Base-by-base conservation (phyloP, 2,329 filamentous ascomycete species). In the Chrysoporthe puriensis region DNA sequence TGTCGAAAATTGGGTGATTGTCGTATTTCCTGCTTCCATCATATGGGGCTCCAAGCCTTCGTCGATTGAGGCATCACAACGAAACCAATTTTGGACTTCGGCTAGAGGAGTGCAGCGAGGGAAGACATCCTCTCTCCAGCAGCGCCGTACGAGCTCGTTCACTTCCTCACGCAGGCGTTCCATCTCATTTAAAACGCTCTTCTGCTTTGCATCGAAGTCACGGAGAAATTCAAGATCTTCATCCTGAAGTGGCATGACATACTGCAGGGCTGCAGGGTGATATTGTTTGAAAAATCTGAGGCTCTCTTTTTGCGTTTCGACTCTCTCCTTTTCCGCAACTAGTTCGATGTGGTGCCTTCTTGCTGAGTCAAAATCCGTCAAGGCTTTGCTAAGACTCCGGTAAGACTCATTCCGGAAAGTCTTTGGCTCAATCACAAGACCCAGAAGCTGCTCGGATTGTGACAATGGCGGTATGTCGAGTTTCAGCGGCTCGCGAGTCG, bases 1-100 rank as follows among this genome's bases (percentile, higher is more conserved):
- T 40, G 36, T 40, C 9, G 36, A 9, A 40, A 36, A 81, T 75
- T 8, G 82, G 76, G 63, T 85, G 8, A 11, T 21, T 26, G 14
- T 34, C 3, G 54, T 57, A 26, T 5, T 34, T 18, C 21, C 14
- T 57, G 54, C 54, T 4, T 57, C 54, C 3, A 34, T 14, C 11
- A 3, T 21, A 40, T 13, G 40, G 11, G 43, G 16, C 5, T 52
- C 6, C 4, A 34, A 44, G 32, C 69, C 71, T 18, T 77, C 74
- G 16, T 77, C 76, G 32, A 86, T 77, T 26, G 77, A 73, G 65
- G 85, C 77, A 62, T 84, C 82, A 40, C 82, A 81, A 46, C 71
- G 73, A 32, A 74, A 40, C 36, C 36, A 40, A 9, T 9, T 40
- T 40, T 40, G 36, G 36, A 77, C 77, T 68, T 82, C 78, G 9